Conservation (phyloP, 2,329 filamentous ascomycete species). For the Colletotrichum sojae region DNA sequence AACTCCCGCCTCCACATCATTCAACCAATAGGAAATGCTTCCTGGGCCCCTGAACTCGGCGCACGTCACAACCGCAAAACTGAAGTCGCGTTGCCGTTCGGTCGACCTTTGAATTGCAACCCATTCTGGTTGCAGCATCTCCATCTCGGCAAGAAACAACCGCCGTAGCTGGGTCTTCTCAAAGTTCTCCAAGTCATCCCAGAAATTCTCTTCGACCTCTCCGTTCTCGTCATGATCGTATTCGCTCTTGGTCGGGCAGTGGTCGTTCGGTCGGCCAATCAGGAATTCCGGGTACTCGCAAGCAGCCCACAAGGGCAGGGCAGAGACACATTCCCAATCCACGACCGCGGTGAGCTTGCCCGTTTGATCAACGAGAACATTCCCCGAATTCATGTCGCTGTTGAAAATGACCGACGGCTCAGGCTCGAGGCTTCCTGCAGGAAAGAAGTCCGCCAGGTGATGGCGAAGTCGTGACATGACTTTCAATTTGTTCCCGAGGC, state of each 20-base stretch:
- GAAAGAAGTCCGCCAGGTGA: slow-evolving; percentile 51
- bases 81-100: slow-evolving; percentile 8
- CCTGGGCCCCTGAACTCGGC: background rate
- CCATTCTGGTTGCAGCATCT: slow-evolving; percentile 14
- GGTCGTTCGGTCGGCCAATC: background rate
- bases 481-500: slow-evolving; percentile 46
- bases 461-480: slow-evolving; percentile 47
- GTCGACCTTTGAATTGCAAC: background rate
- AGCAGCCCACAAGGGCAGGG: slow-evolving; percentile 51
- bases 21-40: background rate
- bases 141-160: slow-evolving; percentile 7
- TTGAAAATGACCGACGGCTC: slow-evolving; percentile 53
- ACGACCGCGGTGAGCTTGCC: slow-evolving; percentile 54
- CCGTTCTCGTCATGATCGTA: slow-evolving; percentile 8
- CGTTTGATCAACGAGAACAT: slow-evolving; percentile 56
- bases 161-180: background rate
- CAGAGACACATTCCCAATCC: slow-evolving; percentile 60
- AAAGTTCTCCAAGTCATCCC: slow-evolving; percentile 10
- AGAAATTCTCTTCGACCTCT: background rate
- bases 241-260: slow-evolving; percentile 5
- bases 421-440: slow-evolving; percentile 39
- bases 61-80: background rate
- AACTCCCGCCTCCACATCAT: background rate
- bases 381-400: slow-evolving; percentile 53
- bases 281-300: slow-evolving; percentile 7